Base-by-base conservation (phyloP, 2,329 filamentous ascomycete genomes). In the Verruconis gallopava region DNA sequence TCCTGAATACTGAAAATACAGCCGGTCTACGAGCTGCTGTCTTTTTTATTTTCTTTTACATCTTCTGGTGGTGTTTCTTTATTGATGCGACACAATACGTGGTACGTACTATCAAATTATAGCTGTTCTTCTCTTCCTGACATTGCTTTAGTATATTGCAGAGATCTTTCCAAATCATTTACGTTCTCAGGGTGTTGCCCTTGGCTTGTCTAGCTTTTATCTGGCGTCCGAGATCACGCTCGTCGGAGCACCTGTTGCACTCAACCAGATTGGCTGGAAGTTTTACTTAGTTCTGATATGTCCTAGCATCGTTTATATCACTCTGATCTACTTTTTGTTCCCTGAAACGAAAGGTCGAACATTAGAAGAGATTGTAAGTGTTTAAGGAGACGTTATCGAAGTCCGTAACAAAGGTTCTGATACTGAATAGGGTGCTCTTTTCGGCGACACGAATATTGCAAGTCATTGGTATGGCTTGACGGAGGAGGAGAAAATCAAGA, bases 131-230 rank as follows among this genome's bases (percentile, higher is more conserved):
- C 11, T 11, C 25, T 30, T 11, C 11, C 14, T 11, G 25, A 30
- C 11, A 11, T 11, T 30, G 14, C 14, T 30, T 30, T 11, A 14
- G 21, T 53, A 52, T 30, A 40, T 53, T 12, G 43, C 51, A 2
- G 51, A 54, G 35, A 53, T 54, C 42, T 52, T 53, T 34, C 51
- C 51, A 14, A 53, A 49, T 33, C 49, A 52, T 41, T 43, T 52
- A 3, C 48, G 51, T 15, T 44, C 50, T 3, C 47, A 51, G 28
- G 51, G 51, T 9, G 45, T 51, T 3, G 50, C 49, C 11, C 19
- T 46, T 47, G 18, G 51, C 3, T 21, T 44, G 14, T 32, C 42
- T 3, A n/a, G 20, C 6, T 44, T 44, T 25, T 44, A 34, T 25
- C 37, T 44, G 3, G 42, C 42, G 18, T 42, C 21, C 12, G 42